phyloP scores from a whole-genome alignment of 2,329 filamentous ascomycete genomes.

The Endocalyx cinctus region DNA sequence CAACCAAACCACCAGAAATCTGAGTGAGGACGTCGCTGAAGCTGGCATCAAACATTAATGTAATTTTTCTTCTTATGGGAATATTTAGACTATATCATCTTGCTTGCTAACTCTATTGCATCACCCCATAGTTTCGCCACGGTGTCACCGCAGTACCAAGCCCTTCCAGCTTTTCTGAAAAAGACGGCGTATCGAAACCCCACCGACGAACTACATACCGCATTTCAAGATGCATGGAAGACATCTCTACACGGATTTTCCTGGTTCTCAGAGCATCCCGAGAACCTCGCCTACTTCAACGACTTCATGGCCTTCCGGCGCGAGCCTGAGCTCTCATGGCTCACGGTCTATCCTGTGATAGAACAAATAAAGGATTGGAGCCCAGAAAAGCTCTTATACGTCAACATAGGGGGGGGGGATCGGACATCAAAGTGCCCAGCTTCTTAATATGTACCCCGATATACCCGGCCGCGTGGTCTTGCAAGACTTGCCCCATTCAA shows the following conservation, averaged over 20 bases:
- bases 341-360: conserved; percentile 15
- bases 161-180: too few species aligned
- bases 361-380: not conserved
- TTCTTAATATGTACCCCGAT: conserved; percentile 10
- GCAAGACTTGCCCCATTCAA: conserved; percentile 10
- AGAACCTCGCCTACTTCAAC: conserved; percentile 14
- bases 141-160: conserved; percentile 5
- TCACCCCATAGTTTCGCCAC: conserved; percentile 10
- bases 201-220: conserved; percentile 10
- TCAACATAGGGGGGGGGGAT: conserved; percentile 15
- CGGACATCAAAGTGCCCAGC: conserved; percentile 14
- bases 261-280: conserved; percentile 11
- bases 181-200: conserved; percentile 13
- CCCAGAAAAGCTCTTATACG: conserved; percentile 8
- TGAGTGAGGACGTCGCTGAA: too few species aligned
- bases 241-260: conserved; percentile 7
- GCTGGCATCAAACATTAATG: too few species aligned
- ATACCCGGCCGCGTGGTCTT: conserved; percentile 11
- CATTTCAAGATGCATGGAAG: conserved; percentile 14
- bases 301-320: conserved; percentile 16
- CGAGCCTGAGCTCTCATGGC: conserved; percentile 12
- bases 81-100: too few species aligned
- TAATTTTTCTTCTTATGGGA: too few species aligned
- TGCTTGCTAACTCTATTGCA: too few species aligned
- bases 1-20: too few species aligned